These are phyloP conservation scores for Phialophora expanda DNA, from an alignment of 2,329 filamentous ascomycete genomes.

Conservation along the genomic window DNA sequence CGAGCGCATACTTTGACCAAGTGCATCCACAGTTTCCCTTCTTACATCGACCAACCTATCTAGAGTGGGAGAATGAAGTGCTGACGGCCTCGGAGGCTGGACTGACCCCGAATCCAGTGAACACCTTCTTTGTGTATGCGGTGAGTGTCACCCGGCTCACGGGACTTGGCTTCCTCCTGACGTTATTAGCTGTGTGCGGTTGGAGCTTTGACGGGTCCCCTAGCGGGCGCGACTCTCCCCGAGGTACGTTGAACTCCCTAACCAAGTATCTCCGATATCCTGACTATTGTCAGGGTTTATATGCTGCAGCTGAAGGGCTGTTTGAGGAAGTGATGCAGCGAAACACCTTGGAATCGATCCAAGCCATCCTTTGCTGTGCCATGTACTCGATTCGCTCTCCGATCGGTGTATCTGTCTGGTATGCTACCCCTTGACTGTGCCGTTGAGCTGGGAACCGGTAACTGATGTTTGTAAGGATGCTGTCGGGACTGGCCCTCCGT, in stretches of 20 bases:
- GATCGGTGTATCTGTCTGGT: conserved; percentile 39
- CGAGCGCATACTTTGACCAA: conserved; percentile 46
- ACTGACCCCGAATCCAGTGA: neutral
- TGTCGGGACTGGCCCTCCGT: conserved; percentile 41
- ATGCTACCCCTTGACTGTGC: neutral
- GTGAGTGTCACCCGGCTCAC: neutral
- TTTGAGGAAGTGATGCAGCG: conserved; percentile 26
- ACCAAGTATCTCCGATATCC: neutral
- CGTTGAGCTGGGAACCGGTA: neutral
- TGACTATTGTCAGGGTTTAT: neutral
- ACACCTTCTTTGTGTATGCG: neutral
- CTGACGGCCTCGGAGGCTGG: neutral
- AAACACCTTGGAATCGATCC: conserved; percentile 31
- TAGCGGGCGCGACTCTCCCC: neutral
- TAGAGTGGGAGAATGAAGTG: conserved; percentile 41
- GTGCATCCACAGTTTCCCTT: conserved; percentile 50
- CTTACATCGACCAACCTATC: conserved; percentile 46
- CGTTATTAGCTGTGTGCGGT: neutral
- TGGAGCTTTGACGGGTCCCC: neutral
- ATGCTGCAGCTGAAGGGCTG: neutral
- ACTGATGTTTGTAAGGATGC: conserved; percentile 30
- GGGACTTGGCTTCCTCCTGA: neutral
- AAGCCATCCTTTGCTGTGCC: conserved; percentile 39
- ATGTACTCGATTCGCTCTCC: conserved; percentile 40
- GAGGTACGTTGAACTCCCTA: neutral